Evolutionary conservation across 2,329 filamentous ascomycete genomes (phyloP).

Genomic region (Chrysosporium queenslandicum): DNA sequence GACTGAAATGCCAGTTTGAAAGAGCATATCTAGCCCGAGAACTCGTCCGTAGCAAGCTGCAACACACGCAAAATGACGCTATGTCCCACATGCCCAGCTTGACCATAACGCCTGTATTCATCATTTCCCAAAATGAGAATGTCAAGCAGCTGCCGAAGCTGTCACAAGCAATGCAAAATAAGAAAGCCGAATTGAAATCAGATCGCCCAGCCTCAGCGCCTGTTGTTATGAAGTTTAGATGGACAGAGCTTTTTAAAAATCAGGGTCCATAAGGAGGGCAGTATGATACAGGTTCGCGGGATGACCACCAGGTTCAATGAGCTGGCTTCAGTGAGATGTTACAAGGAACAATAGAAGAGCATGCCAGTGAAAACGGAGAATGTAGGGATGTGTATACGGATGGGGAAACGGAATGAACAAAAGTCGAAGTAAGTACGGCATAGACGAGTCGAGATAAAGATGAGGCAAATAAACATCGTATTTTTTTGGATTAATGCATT

Average conservation of each 20-base stretch:
- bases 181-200: neutral
- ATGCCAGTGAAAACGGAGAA: neutral
- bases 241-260: neutral
- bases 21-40: neutral
- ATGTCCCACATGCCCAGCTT: neutral
- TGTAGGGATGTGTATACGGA: neutral
- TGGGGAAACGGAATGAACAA: neutral
- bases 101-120: slow-evolving; percentile 14
- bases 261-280: slow-evolving; percentile 6
- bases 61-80: neutral
- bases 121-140: slow-evolving; percentile 10
- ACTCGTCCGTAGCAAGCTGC: neutral
- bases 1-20: neutral
- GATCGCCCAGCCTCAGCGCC: slow-evolving; percentile 2
- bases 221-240: neutral
- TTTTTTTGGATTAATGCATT: no score
- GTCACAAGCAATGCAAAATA: neutral
- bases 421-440: neutral
- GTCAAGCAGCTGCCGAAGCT: neutral
- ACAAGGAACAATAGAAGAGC: neutral
- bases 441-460: neutral
- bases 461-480: no score
- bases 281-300: slow-evolving; percentile 25
- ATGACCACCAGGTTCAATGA: slow-evolving; percentile 18
- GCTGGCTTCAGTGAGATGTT: neutral